These are phyloP conservation scores for Cyclocybe cylindracea DNA, from an alignment of 768 basidiomycete genomes.

Conservation along the genomic window DNA sequence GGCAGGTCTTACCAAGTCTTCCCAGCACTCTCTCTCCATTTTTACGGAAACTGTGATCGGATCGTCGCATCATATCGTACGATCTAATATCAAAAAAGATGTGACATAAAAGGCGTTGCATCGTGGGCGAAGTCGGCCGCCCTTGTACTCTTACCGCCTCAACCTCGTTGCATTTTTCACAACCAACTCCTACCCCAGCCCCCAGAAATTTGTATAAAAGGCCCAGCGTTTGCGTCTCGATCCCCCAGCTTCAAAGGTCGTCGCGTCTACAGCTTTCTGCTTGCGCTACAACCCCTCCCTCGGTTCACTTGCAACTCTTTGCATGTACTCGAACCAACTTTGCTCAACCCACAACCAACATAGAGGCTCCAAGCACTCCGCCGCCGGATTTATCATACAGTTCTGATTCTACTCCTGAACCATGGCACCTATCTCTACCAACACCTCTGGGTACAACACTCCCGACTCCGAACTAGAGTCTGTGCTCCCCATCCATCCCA, in stretches of 20 bases:
- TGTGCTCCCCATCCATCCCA: slow-evolving; percentile 76
- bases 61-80: no score
- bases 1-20: no score
- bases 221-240: background rate
- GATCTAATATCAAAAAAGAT: no score
- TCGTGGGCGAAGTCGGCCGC: no score
- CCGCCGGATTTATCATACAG: slow-evolving; percentile 62
- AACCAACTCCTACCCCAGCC: background rate
- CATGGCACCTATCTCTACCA: slow-evolving; percentile 54
- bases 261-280: slow-evolving; percentile 4
- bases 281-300: slow-evolving; percentile 15
- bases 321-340: slow-evolving; percentile 97
- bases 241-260: slow-evolving; percentile 6
- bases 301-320: slow-evolving; percentile 47
- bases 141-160: no score
- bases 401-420: slow-evolving; percentile 36
- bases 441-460: slow-evolving; percentile 70
- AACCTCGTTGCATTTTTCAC: no score
- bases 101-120: no score
- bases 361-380: slow-evolving; percentile 85
- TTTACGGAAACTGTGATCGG: no score
- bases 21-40: no score
- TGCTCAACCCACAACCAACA: slow-evolving; percentile 86
- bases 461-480: slow-evolving; percentile 75
- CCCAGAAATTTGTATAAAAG: slow-evolving; percentile 17